A percentile compares a stretch with the other conserved stretches of the same genome.
Evolutionary conservation across 331 rosid species (phyloP).

Genomic region (Telfairia occidentalis): DNA sequence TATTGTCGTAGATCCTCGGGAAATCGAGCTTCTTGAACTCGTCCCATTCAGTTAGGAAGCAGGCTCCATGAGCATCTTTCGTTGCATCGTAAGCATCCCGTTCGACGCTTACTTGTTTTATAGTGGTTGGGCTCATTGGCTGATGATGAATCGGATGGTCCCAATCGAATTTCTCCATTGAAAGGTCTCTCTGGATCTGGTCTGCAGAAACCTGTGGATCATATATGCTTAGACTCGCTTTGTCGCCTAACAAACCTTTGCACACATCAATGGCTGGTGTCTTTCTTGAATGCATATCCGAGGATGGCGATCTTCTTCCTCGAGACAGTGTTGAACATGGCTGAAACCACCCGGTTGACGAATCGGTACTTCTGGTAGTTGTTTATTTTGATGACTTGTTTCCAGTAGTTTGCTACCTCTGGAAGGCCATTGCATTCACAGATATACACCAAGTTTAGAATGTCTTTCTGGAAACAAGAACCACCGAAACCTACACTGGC

Average conservation of each 20-base stretch:
- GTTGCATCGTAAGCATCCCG: slow-evolving; percentile 73
- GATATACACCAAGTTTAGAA: slow-evolving; percentile 74
- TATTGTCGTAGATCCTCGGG: slow-evolving; percentile 50
- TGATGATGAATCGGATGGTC: slow-evolving; percentile 81
- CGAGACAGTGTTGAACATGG: slow-evolving; percentile 78
- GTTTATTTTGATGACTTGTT: slow-evolving; percentile 81
- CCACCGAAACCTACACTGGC: slow-evolving; percentile 97
- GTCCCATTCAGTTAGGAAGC: slow-evolving; percentile 81
- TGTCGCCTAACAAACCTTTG: slow-evolving; percentile 74
- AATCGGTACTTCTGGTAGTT: slow-evolving; percentile 82
- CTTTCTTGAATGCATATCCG: slow-evolving; percentile 94
- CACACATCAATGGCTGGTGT: slow-evolving; percentile 94
- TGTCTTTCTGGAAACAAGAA: slow-evolving; percentile 92
- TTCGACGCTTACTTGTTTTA: slow-evolving; percentile 51
- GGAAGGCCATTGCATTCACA: slow-evolving; percentile 95
- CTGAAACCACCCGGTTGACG: slow-evolving; percentile 67
- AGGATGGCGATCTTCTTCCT: slow-evolving; percentile 75
- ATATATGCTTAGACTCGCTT: slow-evolving; percentile 65
- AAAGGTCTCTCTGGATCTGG: slow-evolving; percentile 62
- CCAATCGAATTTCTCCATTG: slow-evolving; percentile 86
- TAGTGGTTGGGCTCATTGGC: slow-evolving; percentile 54
- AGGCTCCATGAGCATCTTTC: slow-evolving; percentile 70
- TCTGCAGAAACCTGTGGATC: slow-evolving; percentile 81
- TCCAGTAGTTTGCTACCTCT: slow-evolving; percentile 88
- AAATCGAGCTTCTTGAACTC: slow-evolving; percentile 73